Base-by-base conservation (phyloP, 345 rosid genomes). In the Murraya paniculata region DNA sequence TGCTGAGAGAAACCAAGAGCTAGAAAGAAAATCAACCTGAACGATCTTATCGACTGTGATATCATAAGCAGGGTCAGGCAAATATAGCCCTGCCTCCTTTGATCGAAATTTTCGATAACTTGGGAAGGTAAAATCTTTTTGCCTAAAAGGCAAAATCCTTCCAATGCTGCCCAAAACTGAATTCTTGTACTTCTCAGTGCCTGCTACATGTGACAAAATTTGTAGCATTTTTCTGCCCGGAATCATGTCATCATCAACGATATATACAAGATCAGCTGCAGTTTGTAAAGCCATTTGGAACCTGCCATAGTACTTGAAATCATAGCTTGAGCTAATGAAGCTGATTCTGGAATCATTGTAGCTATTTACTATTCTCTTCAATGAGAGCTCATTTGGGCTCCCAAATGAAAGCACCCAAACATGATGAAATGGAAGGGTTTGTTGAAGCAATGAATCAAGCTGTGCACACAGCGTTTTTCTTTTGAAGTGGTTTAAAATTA, bases 51-150 rank as follows among this genome's bases (percentile, higher is more conserved):
- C 89, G 27, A 91, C 82, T 6, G 95, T 94, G 25, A 96, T 89
- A 55, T 92, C 95, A 75, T 96, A 96, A 64, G 99, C 99, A 48
- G 99, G 99, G 82, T 96, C 99, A 72, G 99, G 99, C 83, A 96
- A 77, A 66, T 96, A 96, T 19, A 96, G 90, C 19, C 99, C 99
- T 0, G 99, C 99, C 84, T 96, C 99, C 79, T 92, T 96, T 0
- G 99, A 92, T 69, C 94, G 78, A 76, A 90, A 92, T 83, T 96
- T 96, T 78, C 99, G 74, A 57, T 96, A 96, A 76, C 99, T 96
- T 11, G 99, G 99, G 80, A 96, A 96, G n/a, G 97, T 94, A 27
- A 92, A 92, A 73, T 96, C 98, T 80, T 88, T 96, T 62, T 96
- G 95, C 82, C 97, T 84, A 69, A 96, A 96, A 21, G 99, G 99